These are phyloP conservation scores for Typha latifolia DNA, from an alignment of 176 grass and related monocot species.

Conservation along the genomic window DNA sequence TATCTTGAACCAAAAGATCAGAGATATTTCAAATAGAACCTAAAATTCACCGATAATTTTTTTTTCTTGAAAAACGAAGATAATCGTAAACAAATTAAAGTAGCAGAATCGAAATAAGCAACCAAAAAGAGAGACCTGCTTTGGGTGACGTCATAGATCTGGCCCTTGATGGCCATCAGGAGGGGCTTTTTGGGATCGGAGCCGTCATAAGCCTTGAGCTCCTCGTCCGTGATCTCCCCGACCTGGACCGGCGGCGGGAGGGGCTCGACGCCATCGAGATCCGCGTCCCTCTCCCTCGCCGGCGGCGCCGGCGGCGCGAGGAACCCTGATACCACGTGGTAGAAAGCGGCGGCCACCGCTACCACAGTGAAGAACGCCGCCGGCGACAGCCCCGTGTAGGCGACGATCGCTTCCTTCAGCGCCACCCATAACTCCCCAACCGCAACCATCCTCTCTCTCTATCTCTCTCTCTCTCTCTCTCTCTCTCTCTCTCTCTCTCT, in stretches of 20 bases:
- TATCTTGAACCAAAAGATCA: too few relatives aligned
- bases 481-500: background rate
- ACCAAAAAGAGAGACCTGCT: constrained; percentile 35
- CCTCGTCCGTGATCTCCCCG: constrained; percentile 51
- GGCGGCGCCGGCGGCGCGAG: background rate
- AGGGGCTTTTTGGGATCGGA: constrained; percentile 55
- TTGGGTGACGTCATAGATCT: constrained; percentile 79
- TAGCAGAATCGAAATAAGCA: background rate
- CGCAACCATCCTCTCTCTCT: constrained; percentile 2
- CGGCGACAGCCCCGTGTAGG: constrained; percentile 41
- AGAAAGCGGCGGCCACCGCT: constrained; percentile 29
- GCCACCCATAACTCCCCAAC: constrained; percentile 26
- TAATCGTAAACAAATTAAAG: background rate
- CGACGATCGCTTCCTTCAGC: constrained; percentile 14
- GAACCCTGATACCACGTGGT: constrained; percentile 18
- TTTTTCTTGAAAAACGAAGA: background rate
- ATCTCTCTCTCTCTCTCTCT: background rate
- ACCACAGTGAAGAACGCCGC: constrained; percentile 36
- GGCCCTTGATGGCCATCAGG: constrained; percentile 72
- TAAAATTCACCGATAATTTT: too few relatives aligned
- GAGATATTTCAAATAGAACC: too few relatives aligned
- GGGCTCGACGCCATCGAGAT: constrained; percentile 10
- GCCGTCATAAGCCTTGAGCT: constrained; percentile 43
- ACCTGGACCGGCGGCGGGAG: constrained; percentile 38
- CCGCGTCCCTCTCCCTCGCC: constrained; percentile 10